Evolutionary conservation across 257 asterid genomes (phyloP).

Genomic region (Pogostemon cablin): DNA sequence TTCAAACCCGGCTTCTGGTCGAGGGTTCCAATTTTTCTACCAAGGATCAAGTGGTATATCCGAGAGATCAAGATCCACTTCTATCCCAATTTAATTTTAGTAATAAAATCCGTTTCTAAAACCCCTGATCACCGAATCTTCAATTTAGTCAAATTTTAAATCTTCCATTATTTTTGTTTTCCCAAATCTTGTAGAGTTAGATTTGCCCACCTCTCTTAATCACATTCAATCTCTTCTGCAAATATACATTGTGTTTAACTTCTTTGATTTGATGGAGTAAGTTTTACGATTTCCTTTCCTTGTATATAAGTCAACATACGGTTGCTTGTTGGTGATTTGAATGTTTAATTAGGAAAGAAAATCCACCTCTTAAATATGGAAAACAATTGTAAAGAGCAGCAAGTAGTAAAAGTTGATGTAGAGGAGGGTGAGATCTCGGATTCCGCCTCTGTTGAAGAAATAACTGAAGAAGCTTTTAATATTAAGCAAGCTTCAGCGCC

Average conservation of each 20-base stretch:
- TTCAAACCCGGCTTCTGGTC: not conserved
- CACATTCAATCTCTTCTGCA: conserved; percentile 7
- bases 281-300: conserved; percentile 21
- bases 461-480: conserved; percentile 64
- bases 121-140: conserved; percentile 32
- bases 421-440: conserved; percentile 98
- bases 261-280: conserved; percentile 31
- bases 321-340: conserved; percentile 45
- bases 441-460: conserved; percentile 83
- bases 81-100: conserved; percentile 18
- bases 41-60: conserved; percentile 36
- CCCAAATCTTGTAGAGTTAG: conserved; percentile 17
- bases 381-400: conserved; percentile 52
- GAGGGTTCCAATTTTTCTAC: not conserved
- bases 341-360: conserved; percentile 37
- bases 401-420: conserved; percentile 44
- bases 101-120: conserved; percentile 2
- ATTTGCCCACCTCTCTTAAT: conserved; percentile 3
- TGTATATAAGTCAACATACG: conserved; percentile 22
- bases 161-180: conserved; percentile 6
- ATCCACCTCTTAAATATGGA: conserved; percentile 45
- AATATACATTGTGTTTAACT: conserved; percentile 21
- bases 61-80: conserved; percentile 31
- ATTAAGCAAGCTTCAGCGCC: conserved; percentile 41
- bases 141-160: conserved; percentile 19